These are phyloP conservation scores for Neopestalotiopsis rosae DNA, from an alignment of 2,329 filamentous ascomycete species.

Conservation along the genomic window DNA sequence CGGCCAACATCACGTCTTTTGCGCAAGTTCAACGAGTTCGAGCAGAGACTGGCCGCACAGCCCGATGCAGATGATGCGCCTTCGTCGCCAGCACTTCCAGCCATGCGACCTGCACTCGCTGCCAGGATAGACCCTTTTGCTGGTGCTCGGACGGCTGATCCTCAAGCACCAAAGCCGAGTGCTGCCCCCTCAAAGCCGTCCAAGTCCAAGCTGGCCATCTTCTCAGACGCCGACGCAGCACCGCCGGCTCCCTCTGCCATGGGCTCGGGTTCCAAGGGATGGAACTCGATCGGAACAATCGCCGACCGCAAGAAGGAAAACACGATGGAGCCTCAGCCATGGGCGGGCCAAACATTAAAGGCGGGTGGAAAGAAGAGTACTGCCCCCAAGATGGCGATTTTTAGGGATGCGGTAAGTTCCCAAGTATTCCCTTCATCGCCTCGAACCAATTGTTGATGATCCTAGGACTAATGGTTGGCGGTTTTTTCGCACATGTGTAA, in stretches of 20 bases:
- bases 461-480: constrained; percentile 88
- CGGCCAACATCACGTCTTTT: constrained; percentile 79
- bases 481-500: constrained; percentile 43
- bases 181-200: constrained; percentile 65
- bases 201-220: constrained; percentile 87
- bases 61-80: constrained; percentile 70
- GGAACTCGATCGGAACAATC: constrained; percentile 90
- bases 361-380: constrained; percentile 81
- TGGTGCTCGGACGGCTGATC: constrained; percentile 58
- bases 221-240: constrained; percentile 76
- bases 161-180: constrained; percentile 66
- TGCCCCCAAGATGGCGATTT: constrained; percentile 84
- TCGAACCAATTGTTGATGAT: constrained; percentile 78
- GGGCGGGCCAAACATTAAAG: constrained; percentile 90
- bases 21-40: constrained; percentile 92
- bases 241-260: constrained; percentile 61
- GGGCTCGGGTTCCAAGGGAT: constrained; percentile 69
- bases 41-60: constrained; percentile 73
- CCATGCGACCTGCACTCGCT: constrained; percentile 80
- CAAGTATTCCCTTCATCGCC: constrained; percentile 35
- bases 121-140: constrained; percentile 87
- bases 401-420: constrained; percentile 91
- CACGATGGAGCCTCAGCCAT: constrained; percentile 80
- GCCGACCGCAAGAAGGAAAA: constrained; percentile 96
- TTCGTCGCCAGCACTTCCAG: constrained; percentile 85